Conservation (phyloP, 2,329 filamentous ascomycete genomes). For the Xylariaceae sp. region DNA sequence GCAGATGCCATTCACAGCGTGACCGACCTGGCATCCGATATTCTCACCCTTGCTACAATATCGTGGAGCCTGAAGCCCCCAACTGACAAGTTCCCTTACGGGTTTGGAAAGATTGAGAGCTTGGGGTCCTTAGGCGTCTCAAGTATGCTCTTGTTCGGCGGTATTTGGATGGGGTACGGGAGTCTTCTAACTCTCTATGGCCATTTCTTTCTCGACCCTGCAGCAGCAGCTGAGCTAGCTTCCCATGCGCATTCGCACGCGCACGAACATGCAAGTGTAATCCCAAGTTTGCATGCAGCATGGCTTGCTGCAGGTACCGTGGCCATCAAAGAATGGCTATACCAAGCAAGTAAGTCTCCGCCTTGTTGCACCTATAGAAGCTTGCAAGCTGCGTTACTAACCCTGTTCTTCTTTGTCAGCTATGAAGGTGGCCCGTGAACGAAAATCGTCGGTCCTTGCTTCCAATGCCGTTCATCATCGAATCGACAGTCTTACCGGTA, state of each 20-base stretch:
- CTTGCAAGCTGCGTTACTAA: slow-evolving; percentile 32
- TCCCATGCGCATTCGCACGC: slow-evolving; percentile 65
- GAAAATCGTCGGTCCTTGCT: slow-evolving; percentile 92
- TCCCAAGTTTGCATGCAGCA: slow-evolving; percentile 89
- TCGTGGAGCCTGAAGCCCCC: slow-evolving; percentile 90
- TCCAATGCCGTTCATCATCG: slow-evolving; percentile 97
- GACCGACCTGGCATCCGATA: slow-evolving; percentile 92
- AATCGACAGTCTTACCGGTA: slow-evolving; percentile 91
- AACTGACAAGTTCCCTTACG: slow-evolving; percentile 81
- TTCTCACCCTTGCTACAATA: slow-evolving; percentile 92
- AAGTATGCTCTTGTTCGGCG: slow-evolving; percentile 85
- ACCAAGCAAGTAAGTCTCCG: slow-evolving; percentile 82
- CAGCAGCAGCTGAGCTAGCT: slow-evolving; percentile 58
- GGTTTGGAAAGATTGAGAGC: slow-evolving; percentile 98
- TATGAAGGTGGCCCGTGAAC: slow-evolving; percentile 93
- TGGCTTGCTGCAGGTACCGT: slow-evolving; percentile 94
- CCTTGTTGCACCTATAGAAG: neutral
- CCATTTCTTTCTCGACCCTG: slow-evolving; percentile 72
- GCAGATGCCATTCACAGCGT: slow-evolving; percentile 96
- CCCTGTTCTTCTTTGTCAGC: slow-evolving; percentile 55
- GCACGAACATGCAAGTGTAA: slow-evolving; percentile 67
- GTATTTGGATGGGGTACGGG: slow-evolving; percentile 88
- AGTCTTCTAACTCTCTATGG: slow-evolving; percentile 72
- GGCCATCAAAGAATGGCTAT: slow-evolving; percentile 93
- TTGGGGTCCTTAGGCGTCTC: slow-evolving; percentile 92